These are phyloP conservation scores for Candida gigantensis DNA, from an alignment of 1,139 yeast species.

Conservation along the genomic window DNA sequence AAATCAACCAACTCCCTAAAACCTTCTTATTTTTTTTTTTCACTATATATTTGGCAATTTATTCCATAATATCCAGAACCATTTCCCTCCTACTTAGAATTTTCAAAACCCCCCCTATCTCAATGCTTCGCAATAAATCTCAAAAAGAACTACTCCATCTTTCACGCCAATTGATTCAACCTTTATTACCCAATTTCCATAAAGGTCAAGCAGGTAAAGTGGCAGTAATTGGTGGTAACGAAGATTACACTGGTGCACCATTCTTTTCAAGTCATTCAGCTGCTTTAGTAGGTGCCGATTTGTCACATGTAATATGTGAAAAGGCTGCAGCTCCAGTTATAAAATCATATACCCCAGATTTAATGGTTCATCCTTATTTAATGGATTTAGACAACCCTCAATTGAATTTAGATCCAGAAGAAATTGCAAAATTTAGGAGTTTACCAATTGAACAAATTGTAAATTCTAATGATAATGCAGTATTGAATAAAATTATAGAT, in stretches of 20 bases:
- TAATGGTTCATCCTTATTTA: slow-evolving; percentile 95
- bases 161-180: slow-evolving; percentile 68
- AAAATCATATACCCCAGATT: slow-evolving; percentile 85
- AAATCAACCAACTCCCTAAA: no score
- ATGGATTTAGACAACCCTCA: slow-evolving; percentile 31
- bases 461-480: slow-evolving; percentile 15
- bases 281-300: slow-evolving; percentile 82
- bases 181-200: slow-evolving; percentile 68
- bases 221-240: slow-evolving; percentile 90
- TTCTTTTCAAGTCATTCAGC: slow-evolving; percentile 85
- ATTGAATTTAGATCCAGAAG: slow-evolving; percentile 17
- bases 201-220: slow-evolving; percentile 94
- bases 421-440: slow-evolving; percentile 17
- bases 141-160: slow-evolving; percentile 50
- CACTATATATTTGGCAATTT: no score
- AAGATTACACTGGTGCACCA: slow-evolving; percentile 97
- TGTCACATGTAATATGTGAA: slow-evolving; percentile 87
- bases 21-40: no score
- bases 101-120: background rate
- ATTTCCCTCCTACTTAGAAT: no score
- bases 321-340: slow-evolving; percentile 74
- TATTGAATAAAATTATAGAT: slow-evolving; percentile 36
- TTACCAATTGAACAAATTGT: slow-evolving; percentile 24
- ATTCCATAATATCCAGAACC: no score
- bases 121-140: slow-evolving; percentile 31